A percentile compares a stretch with the other conserved stretches of the same genome.
Evolutionary conservation across 192 early-diverging fungal species (phyloP).

Genomic region (Coemansia brasiliensis): DNA sequence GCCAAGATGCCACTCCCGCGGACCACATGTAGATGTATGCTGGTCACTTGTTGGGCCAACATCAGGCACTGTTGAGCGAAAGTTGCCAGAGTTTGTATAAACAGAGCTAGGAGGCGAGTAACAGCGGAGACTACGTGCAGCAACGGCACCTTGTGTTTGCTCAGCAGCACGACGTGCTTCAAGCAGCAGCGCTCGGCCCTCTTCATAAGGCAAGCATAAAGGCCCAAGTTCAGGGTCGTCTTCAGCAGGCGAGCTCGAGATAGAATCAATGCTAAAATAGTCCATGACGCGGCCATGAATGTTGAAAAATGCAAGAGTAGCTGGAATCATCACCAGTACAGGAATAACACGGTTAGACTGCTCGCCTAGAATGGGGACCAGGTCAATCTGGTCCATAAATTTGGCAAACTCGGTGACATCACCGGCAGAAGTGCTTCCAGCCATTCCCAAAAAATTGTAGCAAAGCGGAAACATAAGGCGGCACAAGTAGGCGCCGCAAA

Average conservation of each 20-base stretch:
- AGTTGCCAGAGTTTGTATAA: conserved; percentile 18
- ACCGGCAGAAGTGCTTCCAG: conserved; percentile 39
- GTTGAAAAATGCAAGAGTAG: conserved; percentile 73
- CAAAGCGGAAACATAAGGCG: conserved; percentile 82
- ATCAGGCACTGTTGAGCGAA: conserved; percentile 12
- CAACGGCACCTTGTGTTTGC: conserved; percentile 33
- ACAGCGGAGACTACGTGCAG: conserved; percentile 8
- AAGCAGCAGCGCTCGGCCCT: conserved; percentile 45
- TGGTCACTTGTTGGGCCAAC: conserved; percentile 11
- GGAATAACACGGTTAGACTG: conserved; percentile 87
- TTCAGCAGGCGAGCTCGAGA: conserved; percentile 10
- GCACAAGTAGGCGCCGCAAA: conserved; percentile 91
- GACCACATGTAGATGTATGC: conserved; percentile 11
- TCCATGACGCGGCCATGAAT: conserved; percentile 79
- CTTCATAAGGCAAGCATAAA: conserved; percentile 43
- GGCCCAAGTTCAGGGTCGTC: conserved; percentile 45
- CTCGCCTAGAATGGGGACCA: conserved; percentile 88
- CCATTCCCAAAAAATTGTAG: conserved; percentile 89
- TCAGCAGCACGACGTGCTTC: conserved; percentile 49
- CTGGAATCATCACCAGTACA: conserved; percentile 79
- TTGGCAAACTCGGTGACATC: conserved; percentile 58
- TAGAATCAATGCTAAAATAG: conserved; percentile 53
- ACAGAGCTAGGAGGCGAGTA: conserved; percentile 31
- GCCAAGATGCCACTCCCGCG: conserved; percentile 49
- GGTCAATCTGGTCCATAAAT: conserved; percentile 79